These are phyloP conservation scores for Clonostachys sp. DNA, from an alignment of 2,329 filamentous ascomycete genomes.

Conservation along the genomic window DNA sequence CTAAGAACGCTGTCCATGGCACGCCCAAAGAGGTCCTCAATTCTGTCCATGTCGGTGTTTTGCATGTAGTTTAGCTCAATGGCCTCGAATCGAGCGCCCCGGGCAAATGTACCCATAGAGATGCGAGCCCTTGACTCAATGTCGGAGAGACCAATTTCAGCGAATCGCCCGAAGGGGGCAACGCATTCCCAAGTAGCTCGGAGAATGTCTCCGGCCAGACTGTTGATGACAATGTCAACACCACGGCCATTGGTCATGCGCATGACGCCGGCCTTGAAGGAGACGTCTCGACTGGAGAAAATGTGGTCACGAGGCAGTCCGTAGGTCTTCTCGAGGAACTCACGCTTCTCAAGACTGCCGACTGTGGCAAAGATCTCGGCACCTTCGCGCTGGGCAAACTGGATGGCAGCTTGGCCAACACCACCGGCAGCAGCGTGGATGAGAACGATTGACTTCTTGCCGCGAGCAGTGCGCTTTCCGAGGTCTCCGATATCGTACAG, in stretches of 20 bases:
- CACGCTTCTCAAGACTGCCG: constrained; percentile 15
- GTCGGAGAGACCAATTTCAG: constrained; percentile 32
- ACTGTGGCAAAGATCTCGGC: constrained; percentile 20
- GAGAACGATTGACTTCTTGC: constrained; percentile 12
- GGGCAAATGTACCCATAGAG: constrained; percentile 26
- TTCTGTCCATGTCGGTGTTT: neutral
- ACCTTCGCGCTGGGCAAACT: constrained; percentile 9
- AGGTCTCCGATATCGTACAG: constrained; percentile 6
- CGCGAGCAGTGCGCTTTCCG: constrained; percentile 19
- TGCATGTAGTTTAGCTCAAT: constrained; percentile 3
- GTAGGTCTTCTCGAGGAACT: constrained; percentile 15
- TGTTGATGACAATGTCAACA: constrained; percentile 25
- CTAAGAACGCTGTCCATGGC: constrained; percentile 1
- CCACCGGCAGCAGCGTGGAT: constrained; percentile 20
- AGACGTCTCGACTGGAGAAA: constrained; percentile 12
- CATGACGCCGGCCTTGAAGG: constrained; percentile 18
- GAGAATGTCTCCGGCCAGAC: constrained; percentile 16
- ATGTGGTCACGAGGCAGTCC: constrained; percentile 20
- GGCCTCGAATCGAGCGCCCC: constrained; percentile 3
- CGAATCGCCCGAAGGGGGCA: constrained; percentile 26
- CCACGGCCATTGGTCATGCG: constrained; percentile 15
- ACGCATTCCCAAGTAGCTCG: constrained; percentile 26
- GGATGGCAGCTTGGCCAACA: constrained; percentile 17
- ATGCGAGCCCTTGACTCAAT: constrained; percentile 21
- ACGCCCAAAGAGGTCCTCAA: constrained; percentile 1